These are phyloP conservation scores for Hypoxylon perforatum DNA, from an alignment of 495 filamentous ascomycete species.

Conservation along the genomic window DNA sequence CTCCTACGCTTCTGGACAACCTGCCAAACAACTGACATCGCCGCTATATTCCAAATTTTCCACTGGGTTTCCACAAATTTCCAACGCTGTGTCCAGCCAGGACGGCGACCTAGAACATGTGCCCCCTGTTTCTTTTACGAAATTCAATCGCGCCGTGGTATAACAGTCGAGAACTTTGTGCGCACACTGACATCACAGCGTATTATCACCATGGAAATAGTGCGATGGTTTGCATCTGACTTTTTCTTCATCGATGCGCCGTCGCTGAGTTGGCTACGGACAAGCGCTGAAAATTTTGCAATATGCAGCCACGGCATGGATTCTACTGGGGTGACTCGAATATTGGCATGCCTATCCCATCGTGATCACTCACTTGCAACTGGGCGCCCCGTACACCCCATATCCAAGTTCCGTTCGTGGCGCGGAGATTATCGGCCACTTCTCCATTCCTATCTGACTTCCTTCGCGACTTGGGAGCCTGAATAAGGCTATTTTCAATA, in stretches of 20 bases:
- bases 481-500: constrained; percentile 21
- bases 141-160: constrained; percentile 14
- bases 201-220: constrained; percentile 1
- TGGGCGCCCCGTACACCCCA: not conserved
- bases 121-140: constrained; percentile 23
- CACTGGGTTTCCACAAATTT: constrained; percentile 8
- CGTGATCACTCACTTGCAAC: constrained; percentile 5
- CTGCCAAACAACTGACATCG: no score
- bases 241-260: constrained; percentile 2
- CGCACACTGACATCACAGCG: not conserved
- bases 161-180: constrained; percentile 10
- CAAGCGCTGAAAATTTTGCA: constrained; percentile 14
- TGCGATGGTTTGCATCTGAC: constrained; percentile 5
- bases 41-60: constrained; percentile 10
- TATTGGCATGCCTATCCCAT: constrained; percentile 8
- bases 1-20: no score
- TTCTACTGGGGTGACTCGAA: not conserved
- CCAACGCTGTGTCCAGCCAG: not conserved
- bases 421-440: constrained; percentile 8
- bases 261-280: constrained; percentile 15
- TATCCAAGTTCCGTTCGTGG: constrained; percentile 2
- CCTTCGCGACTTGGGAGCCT: constrained; percentile 9
- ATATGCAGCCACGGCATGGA: constrained; percentile 4
- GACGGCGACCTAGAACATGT: constrained; percentile 21
- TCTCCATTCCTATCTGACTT: constrained; percentile 11